Percentiles rank a stretch among this genome's conserved stretches.
Evolutionary conservation across 202 grass and related monocot genomes (phyloP).

Genomic region (Thinopyrum obtusiflorum): DNA sequence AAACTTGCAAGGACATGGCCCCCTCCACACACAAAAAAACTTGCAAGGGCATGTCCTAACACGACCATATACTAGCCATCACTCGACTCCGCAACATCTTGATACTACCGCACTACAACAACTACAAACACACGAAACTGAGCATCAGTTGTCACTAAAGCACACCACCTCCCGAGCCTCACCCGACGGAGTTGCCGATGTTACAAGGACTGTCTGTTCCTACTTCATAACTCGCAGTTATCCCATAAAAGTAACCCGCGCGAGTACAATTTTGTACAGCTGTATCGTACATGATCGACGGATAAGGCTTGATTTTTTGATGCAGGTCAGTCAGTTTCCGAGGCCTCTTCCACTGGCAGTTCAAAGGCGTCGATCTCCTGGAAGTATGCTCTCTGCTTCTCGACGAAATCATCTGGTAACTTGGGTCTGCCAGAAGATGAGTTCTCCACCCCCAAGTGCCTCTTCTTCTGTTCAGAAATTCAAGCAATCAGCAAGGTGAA

Average conservation of each 20-base stretch:
- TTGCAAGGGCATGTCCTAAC: background rate
- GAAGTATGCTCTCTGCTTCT: conserved; percentile 52
- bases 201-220: background rate
- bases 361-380: conserved; percentile 51
- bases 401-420: conserved; percentile 46
- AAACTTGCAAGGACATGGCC: too few relatives aligned
- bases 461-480: conserved; percentile 27
- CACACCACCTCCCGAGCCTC: background rate
- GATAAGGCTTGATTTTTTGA: background rate
- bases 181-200: too few relatives aligned
- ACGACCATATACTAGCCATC: background rate
- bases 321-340: conserved; percentile 44
- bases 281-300: background rate
- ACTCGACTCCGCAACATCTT: background rate
- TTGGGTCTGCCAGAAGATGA: conserved; percentile 12
- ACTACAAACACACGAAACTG: background rate
- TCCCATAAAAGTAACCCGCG: background rate
- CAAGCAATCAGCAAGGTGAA: conserved; percentile 3
- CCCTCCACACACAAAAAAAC: background rate
- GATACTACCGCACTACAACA: background rate
- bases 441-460: background rate
- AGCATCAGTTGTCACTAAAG: background rate
- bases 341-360: conserved; percentile 44
- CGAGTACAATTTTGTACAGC: background rate
- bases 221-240: background rate